Base-by-base conservation (phyloP, 768 basidiomycete genomes). In the Paxillus ammoniavirescens region DNA sequence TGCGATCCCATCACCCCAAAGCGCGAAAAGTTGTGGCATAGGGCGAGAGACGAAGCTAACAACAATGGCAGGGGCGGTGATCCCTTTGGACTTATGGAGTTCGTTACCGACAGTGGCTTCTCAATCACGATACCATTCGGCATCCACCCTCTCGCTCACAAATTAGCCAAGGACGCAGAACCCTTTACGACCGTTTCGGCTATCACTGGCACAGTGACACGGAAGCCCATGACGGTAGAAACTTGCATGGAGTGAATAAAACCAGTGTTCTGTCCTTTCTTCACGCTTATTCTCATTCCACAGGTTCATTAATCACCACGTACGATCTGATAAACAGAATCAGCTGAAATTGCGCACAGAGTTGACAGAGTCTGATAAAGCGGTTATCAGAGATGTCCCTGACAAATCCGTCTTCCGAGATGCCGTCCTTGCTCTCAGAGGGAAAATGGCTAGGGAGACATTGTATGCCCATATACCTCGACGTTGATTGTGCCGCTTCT, bases 61-160 rank as follows among this genome's bases (percentile, higher is more conserved):
- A 37, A 14, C 4, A 15, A 41, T 5, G 12, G 47, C 46, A 3
- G 17, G 28, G 17, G 12, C 13, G 21, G 44, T 31, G 40, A 54
- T 12, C 54, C 55, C 5, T 45, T 61, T 21, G 60, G 59, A 6
- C 44, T 61, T 0, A 10, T 61, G 5, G 59, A 61, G 17, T 61
- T 61, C 33, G 56, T 62, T 45, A 62, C 54, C 33, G 56, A 58
- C 46, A 58, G 49, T 7, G 56, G 54, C 8, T 49, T 61, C 42
- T 61, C 50, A 2, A 49, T 52, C 31, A 61, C 56, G 5, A n/a
- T 36, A 0, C 60, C 48, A 5, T 37, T 62, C 5, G 48, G 50
- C 8, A 21, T 58, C 15, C 17, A 30, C 18, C 3, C 48, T 8
- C 30, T 35, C 18, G 17, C 57, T 0, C 44, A 52, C 26, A 33